These are phyloP conservation scores for Luzula sylvatica DNA, from an alignment of 176 grass and related monocot species.

Conservation along the genomic window DNA sequence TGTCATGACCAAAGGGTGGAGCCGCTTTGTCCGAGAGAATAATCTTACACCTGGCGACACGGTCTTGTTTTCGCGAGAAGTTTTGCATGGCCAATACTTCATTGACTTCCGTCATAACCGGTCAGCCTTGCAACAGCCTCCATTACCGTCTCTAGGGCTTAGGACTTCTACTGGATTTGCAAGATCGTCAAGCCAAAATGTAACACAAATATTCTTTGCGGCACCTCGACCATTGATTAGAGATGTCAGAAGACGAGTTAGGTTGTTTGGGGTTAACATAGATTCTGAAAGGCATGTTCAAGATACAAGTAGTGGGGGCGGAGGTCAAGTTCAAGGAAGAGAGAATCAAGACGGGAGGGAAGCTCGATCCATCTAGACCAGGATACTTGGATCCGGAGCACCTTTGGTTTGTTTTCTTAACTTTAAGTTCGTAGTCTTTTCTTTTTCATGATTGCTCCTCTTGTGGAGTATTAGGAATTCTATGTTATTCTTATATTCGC, in stretches of 20 bases:
- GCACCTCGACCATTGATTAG: background rate
- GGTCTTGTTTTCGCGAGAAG: slow-evolving; percentile 42
- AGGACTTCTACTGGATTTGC: background rate
- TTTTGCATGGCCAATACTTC: background rate
- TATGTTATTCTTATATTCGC: background rate
- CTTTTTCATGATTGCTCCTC: background rate
- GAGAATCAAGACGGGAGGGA: slow-evolving; percentile 16
- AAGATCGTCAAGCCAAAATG: background rate
- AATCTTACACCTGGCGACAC: slow-evolving; percentile 45
- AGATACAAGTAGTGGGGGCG: background rate
- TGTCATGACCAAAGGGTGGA: slow-evolving; percentile 77
- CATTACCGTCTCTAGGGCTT: background rate
- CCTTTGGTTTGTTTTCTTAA: slow-evolving; percentile 22
- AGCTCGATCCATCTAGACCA: slow-evolving; percentile 15
- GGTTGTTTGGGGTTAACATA: slow-evolving; percentile 62
- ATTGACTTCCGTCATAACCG: slow-evolving; percentile 14
- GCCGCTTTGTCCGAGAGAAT: slow-evolving; percentile 54
- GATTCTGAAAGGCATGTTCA: slow-evolving; percentile 25
- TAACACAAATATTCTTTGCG: background rate
- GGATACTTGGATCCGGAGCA: background rate
- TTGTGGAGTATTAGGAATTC: background rate
- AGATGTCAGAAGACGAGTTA: slow-evolving; percentile 24
- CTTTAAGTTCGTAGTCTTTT: background rate
- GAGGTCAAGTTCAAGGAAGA: background rate
- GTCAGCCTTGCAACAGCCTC: slow-evolving; percentile 30